Percentiles rank a stretch among this genome's conserved stretches.
These are phyloP conservation scores for Colletotrichum sansevieriae DNA, from an alignment of 2,329 filamentous ascomycete species.

Conservation along the genomic window DNA sequence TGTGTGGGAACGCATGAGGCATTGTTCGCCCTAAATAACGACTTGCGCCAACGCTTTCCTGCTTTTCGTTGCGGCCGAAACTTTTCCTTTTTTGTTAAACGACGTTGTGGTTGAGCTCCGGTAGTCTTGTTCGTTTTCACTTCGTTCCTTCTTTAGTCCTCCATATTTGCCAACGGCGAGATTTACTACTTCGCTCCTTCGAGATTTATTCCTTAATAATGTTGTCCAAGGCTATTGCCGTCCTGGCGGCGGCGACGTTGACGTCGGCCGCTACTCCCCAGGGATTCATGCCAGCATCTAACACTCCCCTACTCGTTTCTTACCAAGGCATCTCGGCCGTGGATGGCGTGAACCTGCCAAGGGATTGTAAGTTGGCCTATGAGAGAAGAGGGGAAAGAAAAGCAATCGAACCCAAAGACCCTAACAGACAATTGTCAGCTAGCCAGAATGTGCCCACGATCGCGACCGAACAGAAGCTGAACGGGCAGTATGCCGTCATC, in stretches of 20 bases:
- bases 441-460: slow-evolving; percentile 36
- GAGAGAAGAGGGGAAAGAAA: too few species aligned
- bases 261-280: slow-evolving; percentile 56
- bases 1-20: neutral
- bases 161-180: slow-evolving; percentile 13
- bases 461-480: slow-evolving; percentile 40
- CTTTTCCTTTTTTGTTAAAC: slow-evolving; percentile 31
- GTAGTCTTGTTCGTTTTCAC: slow-evolving; percentile 42
- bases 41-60: neutral
- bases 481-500: slow-evolving; percentile 54
- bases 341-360: slow-evolving; percentile 54
- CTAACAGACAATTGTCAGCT: slow-evolving; percentile 14
- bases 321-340: slow-evolving; percentile 53
- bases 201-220: slow-evolving; percentile 45
- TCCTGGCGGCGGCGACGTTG: slow-evolving; percentile 49
- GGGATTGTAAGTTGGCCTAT: slow-evolving; percentile 49
- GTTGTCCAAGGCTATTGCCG: slow-evolving; percentile 49
- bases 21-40: slow-evolving; percentile 29
- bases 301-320: slow-evolving; percentile 55
- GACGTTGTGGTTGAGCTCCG: slow-evolving; percentile 27
- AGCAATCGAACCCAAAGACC: neutral
- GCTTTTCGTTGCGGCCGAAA: neutral
- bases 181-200: slow-evolving; percentile 24
- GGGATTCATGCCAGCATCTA: slow-evolving; percentile 56
- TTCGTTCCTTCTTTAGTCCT: slow-evolving; percentile 26